phyloP scores from a whole-genome alignment of 805 yeast genomes.

The Pichia nakasei region DNA sequence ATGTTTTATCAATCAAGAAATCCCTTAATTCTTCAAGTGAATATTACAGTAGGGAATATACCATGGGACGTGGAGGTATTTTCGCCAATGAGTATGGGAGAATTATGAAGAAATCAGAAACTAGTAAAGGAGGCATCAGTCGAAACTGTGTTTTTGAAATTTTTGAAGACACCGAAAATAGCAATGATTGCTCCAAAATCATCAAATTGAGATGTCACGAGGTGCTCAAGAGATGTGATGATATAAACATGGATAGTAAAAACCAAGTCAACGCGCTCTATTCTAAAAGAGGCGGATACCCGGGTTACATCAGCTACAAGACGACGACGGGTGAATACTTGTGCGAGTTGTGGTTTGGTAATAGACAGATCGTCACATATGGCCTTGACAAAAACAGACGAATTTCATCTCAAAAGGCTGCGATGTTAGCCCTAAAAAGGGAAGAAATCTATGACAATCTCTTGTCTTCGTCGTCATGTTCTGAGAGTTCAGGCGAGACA shows the following conservation, averaged over 20 bases:
- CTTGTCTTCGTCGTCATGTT: too few relatives aligned
- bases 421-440: slow-evolving; percentile 11
- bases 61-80: slow-evolving; percentile 13
- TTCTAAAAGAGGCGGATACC: slow-evolving; percentile 6
- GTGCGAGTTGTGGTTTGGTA: slow-evolving; percentile 11
- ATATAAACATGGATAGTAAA: slow-evolving; percentile 11
- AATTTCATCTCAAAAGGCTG: slow-evolving; percentile 15
- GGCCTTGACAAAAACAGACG: slow-evolving; percentile 11
- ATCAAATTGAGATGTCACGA: slow-evolving; percentile 9
- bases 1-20: not conserved
- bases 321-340: slow-evolving; percentile 6
- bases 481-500: too few relatives aligned
- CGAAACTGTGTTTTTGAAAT: slow-evolving; percentile 6
- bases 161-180: not conserved
- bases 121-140: slow-evolving; percentile 7
- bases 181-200: not conserved
- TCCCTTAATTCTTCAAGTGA: not conserved
- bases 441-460: slow-evolving; percentile 10
- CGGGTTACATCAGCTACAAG: slow-evolving; percentile 7
- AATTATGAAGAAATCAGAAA: slow-evolving; percentile 1
- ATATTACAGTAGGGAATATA: slow-evolving; percentile 5
- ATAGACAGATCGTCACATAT: slow-evolving; percentile 11
- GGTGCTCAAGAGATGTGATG: slow-evolving; percentile 6
- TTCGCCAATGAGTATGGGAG: slow-evolving; percentile 6
- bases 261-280: slow-evolving; percentile 11